These are phyloP conservation scores for Sistotremastrum niveocremeum DNA, from an alignment of 768 basidiomycete genomes.

Conservation along the genomic window DNA sequence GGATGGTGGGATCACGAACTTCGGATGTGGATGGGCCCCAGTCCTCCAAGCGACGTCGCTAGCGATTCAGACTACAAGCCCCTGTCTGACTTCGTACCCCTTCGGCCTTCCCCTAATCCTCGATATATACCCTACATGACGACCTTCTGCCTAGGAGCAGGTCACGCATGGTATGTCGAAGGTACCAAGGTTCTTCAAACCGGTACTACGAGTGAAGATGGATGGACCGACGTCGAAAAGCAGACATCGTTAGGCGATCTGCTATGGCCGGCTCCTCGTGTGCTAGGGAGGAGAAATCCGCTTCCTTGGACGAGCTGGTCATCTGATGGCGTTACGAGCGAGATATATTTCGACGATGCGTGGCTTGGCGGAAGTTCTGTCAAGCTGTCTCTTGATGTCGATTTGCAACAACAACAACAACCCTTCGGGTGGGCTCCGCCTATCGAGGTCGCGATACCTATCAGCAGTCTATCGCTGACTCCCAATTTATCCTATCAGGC, in stretches of 20 bases:
- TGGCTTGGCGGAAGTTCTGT: conserved; percentile 62
- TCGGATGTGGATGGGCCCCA: conserved; percentile 56
- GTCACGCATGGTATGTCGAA: conserved; percentile 53
- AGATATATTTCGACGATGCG: conserved; percentile 46
- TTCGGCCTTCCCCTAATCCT: conserved; percentile 41
- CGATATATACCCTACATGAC: conserved; percentile 39
- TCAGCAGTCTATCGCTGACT: conserved; percentile 46
- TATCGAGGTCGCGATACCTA: conserved; percentile 40
- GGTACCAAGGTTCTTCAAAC: conserved; percentile 36
- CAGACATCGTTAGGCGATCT: conserved; percentile 55
- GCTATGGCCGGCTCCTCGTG: conserved; percentile 48
- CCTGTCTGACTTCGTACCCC: conserved; percentile 39
- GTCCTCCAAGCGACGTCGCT: conserved; percentile 22
- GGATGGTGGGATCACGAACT: conserved; percentile 65
- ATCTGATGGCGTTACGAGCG: conserved; percentile 19
- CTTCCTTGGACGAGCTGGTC: conserved; percentile 26
- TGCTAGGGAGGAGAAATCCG: conserved; percentile 35
- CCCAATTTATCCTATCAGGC: conserved; percentile 33
- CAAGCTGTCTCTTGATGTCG: conserved; percentile 23
- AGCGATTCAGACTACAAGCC: conserved; percentile 40
- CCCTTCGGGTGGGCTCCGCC: no score
- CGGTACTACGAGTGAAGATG: conserved; percentile 17
- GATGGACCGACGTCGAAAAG: conserved; percentile 76
- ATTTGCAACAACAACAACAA: no score
- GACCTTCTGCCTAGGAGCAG: conserved; percentile 58